phyloP scores from a whole-genome alignment of 768 basidiomycete species.

The Rhizopogon vulgaris region DNA sequence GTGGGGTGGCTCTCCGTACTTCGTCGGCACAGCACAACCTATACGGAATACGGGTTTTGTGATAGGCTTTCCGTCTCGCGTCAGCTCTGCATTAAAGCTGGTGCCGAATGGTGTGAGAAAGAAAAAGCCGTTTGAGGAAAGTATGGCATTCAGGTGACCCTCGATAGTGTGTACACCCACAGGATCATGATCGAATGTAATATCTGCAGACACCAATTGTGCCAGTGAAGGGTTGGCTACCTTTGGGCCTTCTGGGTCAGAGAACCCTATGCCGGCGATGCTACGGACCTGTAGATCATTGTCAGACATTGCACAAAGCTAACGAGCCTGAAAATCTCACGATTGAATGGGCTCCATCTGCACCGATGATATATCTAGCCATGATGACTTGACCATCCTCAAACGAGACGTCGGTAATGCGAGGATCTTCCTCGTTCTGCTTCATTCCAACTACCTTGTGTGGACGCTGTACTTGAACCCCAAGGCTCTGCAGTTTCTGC shows the following conservation, averaged over 20 bases:
- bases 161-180: not conserved
- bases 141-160: conserved; percentile 15
- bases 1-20: conserved; percentile 24
- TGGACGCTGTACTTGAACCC: conserved; percentile 32
- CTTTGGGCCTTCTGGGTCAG: conserved; percentile 32
- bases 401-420: conserved; percentile 35
- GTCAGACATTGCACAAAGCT: not conserved
- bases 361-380: conserved; percentile 43
- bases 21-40: conserved; percentile 27
- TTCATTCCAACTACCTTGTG: conserved; percentile 34
- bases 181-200: conserved; percentile 31
- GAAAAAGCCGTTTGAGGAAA: conserved; percentile 24
- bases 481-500: conserved; percentile 25
- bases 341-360: conserved; percentile 43
- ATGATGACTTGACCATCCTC: conserved; percentile 38
- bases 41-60: conserved; percentile 27
- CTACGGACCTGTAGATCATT: conserved; percentile 32
- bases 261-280: conserved; percentile 34
- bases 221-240: conserved; percentile 17
- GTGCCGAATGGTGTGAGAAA: conserved; percentile 28
- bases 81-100: not conserved
- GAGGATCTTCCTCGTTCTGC: conserved; percentile 18
- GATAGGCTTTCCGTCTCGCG: not conserved
- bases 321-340: conserved; percentile 20
- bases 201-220: conserved; percentile 43